Evolutionary conservation across 805 yeast genomes (phyloP).

Genomic region (Torulaspora maleeae): DNA sequence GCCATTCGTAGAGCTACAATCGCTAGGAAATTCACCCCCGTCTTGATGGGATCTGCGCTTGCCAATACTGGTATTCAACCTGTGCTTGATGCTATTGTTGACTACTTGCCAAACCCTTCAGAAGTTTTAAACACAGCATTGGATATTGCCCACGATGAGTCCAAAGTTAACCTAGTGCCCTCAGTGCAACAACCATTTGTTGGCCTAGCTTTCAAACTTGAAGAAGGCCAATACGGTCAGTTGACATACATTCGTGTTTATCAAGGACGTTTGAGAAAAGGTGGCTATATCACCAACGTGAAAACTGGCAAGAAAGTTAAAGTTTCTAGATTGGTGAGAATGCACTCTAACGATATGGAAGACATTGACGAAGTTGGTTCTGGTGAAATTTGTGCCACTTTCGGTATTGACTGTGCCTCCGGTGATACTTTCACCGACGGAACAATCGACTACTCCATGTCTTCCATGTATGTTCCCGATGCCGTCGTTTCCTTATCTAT

Average conservation of each 20-base stretch:
- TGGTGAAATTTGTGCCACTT: constrained; percentile 99
- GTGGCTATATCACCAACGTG: constrained; percentile 79
- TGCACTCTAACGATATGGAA: constrained; percentile 99
- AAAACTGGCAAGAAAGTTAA: constrained; percentile 91
- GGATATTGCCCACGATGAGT: constrained; percentile 61
- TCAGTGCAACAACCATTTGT: constrained; percentile 75
- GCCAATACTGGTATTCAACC: constrained; percentile 96
- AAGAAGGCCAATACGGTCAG: constrained; percentile 98
- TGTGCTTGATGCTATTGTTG: constrained; percentile 92
- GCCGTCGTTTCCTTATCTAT: constrained; percentile 94
- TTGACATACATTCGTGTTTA: constrained; percentile 94
- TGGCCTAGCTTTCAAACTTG: constrained; percentile 97
- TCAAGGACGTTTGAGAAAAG: constrained; percentile 92
- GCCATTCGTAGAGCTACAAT: constrained; percentile 95
- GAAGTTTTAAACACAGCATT: constrained; percentile 88
- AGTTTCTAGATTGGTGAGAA: constrained; percentile 89
- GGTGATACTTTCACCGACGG: constrained; percentile 97
- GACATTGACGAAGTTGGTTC: constrained; percentile 93
- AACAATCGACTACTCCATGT: constrained; percentile 75
- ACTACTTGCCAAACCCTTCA: constrained; percentile 91
- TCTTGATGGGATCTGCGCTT: constrained; percentile 97
- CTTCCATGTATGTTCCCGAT: constrained; percentile 98
- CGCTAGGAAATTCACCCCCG: constrained; percentile 96
- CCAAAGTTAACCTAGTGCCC: constrained; percentile 69
- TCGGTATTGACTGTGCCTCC: constrained; percentile 97